Conservation (phyloP, 2,329 filamentous ascomycete species). For the Diplodia seriata region DNA sequence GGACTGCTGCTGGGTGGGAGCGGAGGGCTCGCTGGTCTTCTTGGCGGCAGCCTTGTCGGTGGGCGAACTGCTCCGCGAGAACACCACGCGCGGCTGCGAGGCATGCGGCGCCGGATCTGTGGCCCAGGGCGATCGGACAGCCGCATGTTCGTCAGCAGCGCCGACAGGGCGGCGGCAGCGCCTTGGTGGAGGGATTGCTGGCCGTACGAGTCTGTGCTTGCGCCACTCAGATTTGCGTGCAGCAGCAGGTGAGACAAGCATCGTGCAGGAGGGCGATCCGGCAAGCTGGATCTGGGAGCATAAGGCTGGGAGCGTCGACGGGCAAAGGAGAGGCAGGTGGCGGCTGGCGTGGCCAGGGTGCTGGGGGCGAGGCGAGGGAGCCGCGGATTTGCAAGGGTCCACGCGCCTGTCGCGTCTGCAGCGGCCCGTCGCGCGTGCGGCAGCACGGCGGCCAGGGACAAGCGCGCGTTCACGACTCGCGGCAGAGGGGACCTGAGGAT, state of each 20-base stretch:
- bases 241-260: slow-evolving; percentile 10
- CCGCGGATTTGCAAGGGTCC: background rate
- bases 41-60: background rate
- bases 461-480: slow-evolving; percentile 4
- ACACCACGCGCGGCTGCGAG: background rate
- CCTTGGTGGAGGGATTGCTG: slow-evolving; percentile 12
- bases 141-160: slow-evolving; percentile 1
- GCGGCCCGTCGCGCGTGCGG: slow-evolving; percentile 3
- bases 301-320: slow-evolving; percentile 1
- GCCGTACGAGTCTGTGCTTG: background rate
- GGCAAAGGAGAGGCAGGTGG: slow-evolving; percentile 3
- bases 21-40: background rate
- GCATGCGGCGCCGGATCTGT: background rate
- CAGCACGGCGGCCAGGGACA: background rate
- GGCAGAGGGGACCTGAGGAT: background rate
- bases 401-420: background rate
- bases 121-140: slow-evolving; percentile 4
- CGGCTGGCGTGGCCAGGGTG: background rate
- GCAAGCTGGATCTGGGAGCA: background rate
- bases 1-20: background rate
- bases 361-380: background rate
- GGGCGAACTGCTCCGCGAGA: background rate
- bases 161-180: slow-evolving; percentile 3
- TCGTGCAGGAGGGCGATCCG: slow-evolving; percentile 4
- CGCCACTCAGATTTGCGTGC: slow-evolving; percentile 9